phyloP scores from a whole-genome alignment of 306 rosid genomes.

The Betula pendula region DNA sequence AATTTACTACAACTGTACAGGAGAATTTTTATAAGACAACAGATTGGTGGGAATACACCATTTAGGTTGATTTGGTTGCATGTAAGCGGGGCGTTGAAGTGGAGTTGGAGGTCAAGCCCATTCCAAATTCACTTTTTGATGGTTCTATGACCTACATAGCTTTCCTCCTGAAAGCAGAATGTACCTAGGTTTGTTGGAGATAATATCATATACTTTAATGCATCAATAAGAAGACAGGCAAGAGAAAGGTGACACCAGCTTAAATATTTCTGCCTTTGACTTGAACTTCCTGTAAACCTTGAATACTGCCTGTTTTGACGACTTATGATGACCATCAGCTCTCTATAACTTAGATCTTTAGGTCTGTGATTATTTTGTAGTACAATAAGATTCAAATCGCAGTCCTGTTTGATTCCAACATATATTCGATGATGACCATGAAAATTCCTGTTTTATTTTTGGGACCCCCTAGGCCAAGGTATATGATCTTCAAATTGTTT shows the following conservation, averaged over 20 bases:
- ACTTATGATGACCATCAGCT: neutral
- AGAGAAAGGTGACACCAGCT: neutral
- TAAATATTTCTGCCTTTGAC: neutral
- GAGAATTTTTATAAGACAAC: neutral
- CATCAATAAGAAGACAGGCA: neutral
- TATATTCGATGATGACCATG: neutral
- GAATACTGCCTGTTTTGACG: neutral
- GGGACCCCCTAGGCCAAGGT: neutral
- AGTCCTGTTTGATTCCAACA: neutral
- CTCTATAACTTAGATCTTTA: slow-evolving; percentile 3
- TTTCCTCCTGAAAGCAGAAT: neutral
- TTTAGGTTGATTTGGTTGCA: neutral
- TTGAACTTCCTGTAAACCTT: neutral
- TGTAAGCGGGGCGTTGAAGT: neutral
- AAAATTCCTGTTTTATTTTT: too few relatives aligned
- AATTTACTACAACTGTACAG: neutral
- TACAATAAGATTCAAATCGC: neutral
- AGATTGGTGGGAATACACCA: neutral
- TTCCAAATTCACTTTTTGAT: neutral
- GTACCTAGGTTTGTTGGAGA: neutral
- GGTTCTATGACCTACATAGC: neutral
- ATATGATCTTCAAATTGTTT: neutral
- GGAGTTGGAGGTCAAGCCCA: neutral
- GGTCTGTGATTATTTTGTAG: neutral
- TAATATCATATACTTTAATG: neutral